Conservation (phyloP, 768 basidiomycete species). For the Pleurotus tuber-regium region DNA sequence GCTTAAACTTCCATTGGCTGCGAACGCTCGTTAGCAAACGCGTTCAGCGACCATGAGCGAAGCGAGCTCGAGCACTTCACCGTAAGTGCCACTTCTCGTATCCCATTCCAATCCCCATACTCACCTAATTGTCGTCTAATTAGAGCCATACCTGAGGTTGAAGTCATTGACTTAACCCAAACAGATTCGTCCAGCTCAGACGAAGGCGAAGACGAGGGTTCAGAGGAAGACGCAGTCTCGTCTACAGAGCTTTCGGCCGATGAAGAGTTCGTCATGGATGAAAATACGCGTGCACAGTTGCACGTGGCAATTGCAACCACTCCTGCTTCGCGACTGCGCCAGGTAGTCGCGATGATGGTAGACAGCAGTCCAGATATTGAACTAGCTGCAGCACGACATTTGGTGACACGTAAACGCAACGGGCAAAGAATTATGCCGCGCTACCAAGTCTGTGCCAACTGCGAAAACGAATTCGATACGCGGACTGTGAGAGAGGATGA, state of each 20-base stretch:
- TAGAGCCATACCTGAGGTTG: too few relatives aligned
- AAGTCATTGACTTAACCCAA: constrained; percentile 6
- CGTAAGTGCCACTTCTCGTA: too few relatives aligned
- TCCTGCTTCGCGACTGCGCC: constrained; percentile 42
- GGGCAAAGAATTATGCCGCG: constrained; percentile 35
- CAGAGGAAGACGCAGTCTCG: neutral
- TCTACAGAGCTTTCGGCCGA: neutral
- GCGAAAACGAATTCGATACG: constrained; percentile 45
- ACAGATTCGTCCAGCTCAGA: constrained; percentile 1
- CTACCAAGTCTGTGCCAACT: constrained; percentile 47
- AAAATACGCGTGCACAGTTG: constrained; percentile 25
- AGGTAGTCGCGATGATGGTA: constrained; percentile 35
- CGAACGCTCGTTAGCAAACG: too few relatives aligned
- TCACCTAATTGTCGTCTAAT: too few relatives aligned
- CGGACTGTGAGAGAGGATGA: constrained; percentile 31
- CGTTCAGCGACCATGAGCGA: too few relatives aligned
- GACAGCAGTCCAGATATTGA: constrained; percentile 40
- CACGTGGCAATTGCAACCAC: constrained; percentile 39
- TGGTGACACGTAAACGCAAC: constrained; percentile 37
- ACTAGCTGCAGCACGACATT: constrained; percentile 38
- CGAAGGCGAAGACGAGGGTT: neutral
- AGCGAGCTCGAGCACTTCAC: too few relatives aligned
- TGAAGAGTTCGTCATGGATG: constrained; percentile 2
- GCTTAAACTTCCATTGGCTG: too few relatives aligned
- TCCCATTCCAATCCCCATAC: too few relatives aligned